Conservation (phyloP, 345 rosid species). For the Kernera saxatilis region DNA sequence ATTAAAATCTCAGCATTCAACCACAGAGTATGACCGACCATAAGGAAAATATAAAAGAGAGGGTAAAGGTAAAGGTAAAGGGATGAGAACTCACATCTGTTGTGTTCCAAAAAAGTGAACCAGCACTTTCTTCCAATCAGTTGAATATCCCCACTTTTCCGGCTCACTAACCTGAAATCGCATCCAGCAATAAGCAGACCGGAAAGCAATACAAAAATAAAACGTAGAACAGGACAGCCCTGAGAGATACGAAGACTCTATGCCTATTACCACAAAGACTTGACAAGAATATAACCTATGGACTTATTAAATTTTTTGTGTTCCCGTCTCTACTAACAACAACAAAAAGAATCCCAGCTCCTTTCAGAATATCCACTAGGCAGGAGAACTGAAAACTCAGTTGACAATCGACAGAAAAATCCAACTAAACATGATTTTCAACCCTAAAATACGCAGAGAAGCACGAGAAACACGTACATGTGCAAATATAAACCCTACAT, state of each 20-base stretch:
- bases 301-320: not conserved
- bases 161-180: slow-evolving; percentile 85
- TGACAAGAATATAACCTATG: not conserved
- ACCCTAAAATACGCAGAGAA: not conserved
- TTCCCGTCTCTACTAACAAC: not conserved
- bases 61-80: not conserved
- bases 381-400: not conserved
- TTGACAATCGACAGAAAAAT: not conserved
- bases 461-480: not conserved
- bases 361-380: not conserved
- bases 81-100: slow-evolving; percentile 71
- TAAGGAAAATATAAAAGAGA: not conserved
- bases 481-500: not conserved
- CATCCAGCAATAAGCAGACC: slow-evolving; percentile 22
- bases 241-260: not conserved
- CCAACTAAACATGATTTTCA: not conserved
- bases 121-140: slow-evolving; percentile 89
- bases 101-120: slow-evolving; percentile 96
- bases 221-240: not conserved
- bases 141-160: slow-evolving; percentile 80
- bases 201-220: not conserved
- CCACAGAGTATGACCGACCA: not conserved
- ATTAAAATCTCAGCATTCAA: not conserved
- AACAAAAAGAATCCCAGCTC: not conserved
- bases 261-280: not conserved